A percentile compares a stretch with the other conserved stretches of the same genome.
Evolutionary conservation across 78 protist species (phyloP).

Genomic region (Guillardia theta): DNA sequence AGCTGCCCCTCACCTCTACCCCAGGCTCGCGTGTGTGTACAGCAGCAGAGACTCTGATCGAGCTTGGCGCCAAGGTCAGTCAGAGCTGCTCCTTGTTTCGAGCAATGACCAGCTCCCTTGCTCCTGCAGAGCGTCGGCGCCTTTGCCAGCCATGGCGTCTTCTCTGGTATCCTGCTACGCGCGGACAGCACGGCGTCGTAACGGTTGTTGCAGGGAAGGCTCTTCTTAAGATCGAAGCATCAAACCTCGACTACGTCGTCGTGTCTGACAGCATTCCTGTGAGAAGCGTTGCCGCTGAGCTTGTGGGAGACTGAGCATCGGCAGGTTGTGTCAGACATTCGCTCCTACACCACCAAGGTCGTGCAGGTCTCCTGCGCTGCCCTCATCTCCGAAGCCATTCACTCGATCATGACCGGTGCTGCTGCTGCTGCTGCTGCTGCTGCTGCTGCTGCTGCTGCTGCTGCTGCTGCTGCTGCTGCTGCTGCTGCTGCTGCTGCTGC

Average conservation of each 20-base stretch:
- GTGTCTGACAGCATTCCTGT: not conserved
- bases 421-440: too few species aligned
- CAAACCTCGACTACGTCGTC: conserved; percentile 16
- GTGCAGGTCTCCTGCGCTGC: conserved; percentile 34
- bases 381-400: conserved; percentile 7
- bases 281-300: not conserved
- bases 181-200: too few species aligned
- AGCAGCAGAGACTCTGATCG: too few species aligned
- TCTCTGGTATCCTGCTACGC: too few species aligned
- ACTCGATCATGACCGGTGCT: not conserved
- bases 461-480: too few species aligned
- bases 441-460: too few species aligned
- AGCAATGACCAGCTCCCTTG: not conserved
- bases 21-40: too few species aligned
- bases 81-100: not conserved
- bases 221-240: not conserved
- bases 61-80: too few species aligned
- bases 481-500: too few species aligned
- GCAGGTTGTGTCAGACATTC: not conserved
- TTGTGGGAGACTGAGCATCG: not conserved
- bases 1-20: too few species aligned
- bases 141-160: not conserved
- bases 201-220: too few species aligned
- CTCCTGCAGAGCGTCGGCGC: not conserved
- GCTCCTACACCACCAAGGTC: not conserved